Percentiles rank a stretch among this genome's conserved stretches.
Conservation (phyloP, 495 filamentous ascomycete species). For the Trichocladium uniseriatum region DNA sequence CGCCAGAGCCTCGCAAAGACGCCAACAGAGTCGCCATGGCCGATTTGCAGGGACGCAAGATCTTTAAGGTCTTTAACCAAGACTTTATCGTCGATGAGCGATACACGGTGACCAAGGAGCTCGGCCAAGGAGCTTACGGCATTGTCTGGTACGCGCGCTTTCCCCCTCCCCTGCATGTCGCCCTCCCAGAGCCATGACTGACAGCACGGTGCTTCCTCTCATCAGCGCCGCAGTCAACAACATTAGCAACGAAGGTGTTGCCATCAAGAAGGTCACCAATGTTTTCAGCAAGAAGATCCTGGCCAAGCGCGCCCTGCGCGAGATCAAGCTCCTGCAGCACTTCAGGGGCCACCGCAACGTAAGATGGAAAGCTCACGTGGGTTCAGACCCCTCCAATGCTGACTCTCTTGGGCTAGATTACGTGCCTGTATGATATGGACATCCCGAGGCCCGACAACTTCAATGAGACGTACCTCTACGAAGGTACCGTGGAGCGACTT, state of each 20-base stretch:
- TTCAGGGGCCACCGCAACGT: slow-evolving; percentile 71
- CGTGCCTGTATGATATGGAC: slow-evolving; percentile 98
- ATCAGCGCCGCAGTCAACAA: slow-evolving; percentile 82
- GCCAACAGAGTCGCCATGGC: slow-evolving; percentile 43
- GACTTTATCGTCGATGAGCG: slow-evolving; percentile 98
- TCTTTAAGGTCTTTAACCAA: slow-evolving; percentile 99
- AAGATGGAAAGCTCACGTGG: slow-evolving; percentile 14
- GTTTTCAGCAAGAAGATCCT: slow-evolving; percentile 99
- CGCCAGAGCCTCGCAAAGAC: too few relatives aligned
- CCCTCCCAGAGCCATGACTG: not conserved
- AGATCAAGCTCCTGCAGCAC: slow-evolving; percentile 97
- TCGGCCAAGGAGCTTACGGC: slow-evolving; percentile 95
- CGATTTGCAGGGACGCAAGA: slow-evolving; percentile 77
- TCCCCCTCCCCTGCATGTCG: not conserved
- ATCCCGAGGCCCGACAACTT: slow-evolving; percentile 97
- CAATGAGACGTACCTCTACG: slow-evolving; percentile 97
- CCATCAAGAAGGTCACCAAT: slow-evolving; percentile 99
- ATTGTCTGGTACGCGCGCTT: slow-evolving; percentile 77
- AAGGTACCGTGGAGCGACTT: slow-evolving; percentile 53
- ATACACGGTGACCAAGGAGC: slow-evolving; percentile 97
- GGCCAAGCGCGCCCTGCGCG: slow-evolving; percentile 91
- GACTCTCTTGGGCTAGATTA: slow-evolving; percentile 55
- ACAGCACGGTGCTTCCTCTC: not conserved
- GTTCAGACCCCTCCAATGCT: slow-evolving; percentile 1
- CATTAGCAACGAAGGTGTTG: slow-evolving; percentile 88